Conservation (phyloP, 257 asterid genomes). For the Ilex aquifolium region DNA sequence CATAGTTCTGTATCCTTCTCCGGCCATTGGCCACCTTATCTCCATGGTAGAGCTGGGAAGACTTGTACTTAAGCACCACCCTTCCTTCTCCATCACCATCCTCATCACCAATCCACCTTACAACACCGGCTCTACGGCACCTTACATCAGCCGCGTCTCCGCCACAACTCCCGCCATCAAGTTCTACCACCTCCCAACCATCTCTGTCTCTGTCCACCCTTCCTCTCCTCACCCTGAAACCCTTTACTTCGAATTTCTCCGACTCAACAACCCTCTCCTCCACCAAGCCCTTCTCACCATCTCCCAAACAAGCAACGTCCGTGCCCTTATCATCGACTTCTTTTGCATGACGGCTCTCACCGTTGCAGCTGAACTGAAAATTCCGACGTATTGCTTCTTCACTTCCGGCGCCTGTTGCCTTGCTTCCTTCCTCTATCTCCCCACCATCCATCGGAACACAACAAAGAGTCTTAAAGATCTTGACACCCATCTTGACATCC, state of each 20-base stretch:
- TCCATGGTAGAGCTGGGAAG: constrained; percentile 78
- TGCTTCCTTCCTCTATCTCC: constrained; percentile 25
- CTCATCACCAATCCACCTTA: constrained; percentile 27
- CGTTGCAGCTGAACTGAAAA: constrained; percentile 20
- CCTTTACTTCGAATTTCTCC: constrained; percentile 29
- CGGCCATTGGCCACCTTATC: constrained; percentile 61
- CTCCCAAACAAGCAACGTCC: constrained; percentile 12
- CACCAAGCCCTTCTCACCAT: constrained; percentile 36
- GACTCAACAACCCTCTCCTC: constrained; percentile 34
- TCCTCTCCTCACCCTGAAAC: constrained; percentile 40
- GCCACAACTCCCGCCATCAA: constrained; percentile 46
- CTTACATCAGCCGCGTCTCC: constrained; percentile 43
- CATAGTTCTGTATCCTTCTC: constrained; percentile 55
- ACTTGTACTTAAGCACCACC: constrained; percentile 42
- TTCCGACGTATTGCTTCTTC: constrained; percentile 41
- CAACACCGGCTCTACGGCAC: constrained; percentile 48
- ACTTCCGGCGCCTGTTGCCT: constrained; percentile 40
- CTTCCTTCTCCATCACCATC: constrained; percentile 28
- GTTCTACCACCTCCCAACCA: constrained; percentile 48
- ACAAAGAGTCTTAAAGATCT: constrained; percentile 34
- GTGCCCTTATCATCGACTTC: constrained; percentile 55
- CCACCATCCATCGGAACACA: constrained; percentile 19
- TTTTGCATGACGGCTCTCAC: constrained; percentile 36
- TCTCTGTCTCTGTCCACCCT: constrained; percentile 23
- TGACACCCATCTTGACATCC: constrained; percentile 27